These are phyloP conservation scores for Bolboschoenus planiculmis DNA, from an alignment of 176 grass and related monocot species.

Conservation along the genomic window DNA sequence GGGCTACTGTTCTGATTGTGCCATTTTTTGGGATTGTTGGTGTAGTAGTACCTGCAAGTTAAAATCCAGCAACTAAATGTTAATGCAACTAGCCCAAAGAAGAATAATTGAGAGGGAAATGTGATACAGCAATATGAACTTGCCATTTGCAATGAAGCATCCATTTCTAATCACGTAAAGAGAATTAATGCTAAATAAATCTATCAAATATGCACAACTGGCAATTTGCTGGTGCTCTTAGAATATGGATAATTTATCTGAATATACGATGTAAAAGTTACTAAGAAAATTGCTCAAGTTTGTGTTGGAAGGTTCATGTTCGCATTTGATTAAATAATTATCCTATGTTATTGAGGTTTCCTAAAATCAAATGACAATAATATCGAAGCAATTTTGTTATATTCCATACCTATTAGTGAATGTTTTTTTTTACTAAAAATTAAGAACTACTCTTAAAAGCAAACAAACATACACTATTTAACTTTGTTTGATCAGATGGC, in stretches of 20 bases:
- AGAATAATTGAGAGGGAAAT: constrained; percentile 13
- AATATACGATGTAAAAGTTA: background rate
- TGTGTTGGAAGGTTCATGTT: background rate
- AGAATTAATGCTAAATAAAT: background rate
- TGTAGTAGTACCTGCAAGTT: constrained; percentile 57
- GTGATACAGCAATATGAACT: background rate
- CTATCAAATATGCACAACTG: background rate
- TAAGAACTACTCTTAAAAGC: background rate
- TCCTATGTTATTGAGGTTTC: background rate
- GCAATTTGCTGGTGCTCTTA: background rate
- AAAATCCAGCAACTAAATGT: constrained; percentile 17
- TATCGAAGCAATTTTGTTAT: background rate
- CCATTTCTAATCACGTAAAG: background rate
- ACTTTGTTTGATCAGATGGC: background rate
- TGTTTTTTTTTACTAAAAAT: background rate
- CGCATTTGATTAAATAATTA: background rate
- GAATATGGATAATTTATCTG: background rate
- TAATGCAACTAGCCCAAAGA: background rate
- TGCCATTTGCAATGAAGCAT: background rate
- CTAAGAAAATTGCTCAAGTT: background rate
- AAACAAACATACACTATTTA: background rate
- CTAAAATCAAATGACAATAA: background rate
- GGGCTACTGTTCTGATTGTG: background rate
- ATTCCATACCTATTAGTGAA: background rate
- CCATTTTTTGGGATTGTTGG: constrained; percentile 23